phyloP scores from a whole-genome alignment of 257 asterid species.

The Salvia hispanica region DNA sequence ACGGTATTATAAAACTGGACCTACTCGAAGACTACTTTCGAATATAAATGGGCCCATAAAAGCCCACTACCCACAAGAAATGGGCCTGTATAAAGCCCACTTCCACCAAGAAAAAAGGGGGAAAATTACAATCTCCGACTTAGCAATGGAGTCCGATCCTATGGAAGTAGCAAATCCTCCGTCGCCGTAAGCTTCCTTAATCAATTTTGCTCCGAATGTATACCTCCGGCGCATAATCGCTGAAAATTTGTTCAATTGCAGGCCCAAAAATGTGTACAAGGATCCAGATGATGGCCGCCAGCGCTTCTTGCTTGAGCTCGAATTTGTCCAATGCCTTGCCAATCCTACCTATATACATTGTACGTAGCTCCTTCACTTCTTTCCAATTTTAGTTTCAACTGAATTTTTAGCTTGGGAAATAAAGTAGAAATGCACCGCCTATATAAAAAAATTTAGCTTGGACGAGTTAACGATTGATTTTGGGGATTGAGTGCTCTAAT shows the following conservation, averaged over 20 bases:
- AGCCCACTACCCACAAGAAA: too few relatives aligned
- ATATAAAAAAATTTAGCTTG: neutral
- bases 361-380: constrained; percentile 27
- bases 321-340: constrained; percentile 88
- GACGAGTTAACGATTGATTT: neutral
- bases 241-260: constrained; percentile 33
- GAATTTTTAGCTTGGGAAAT: neutral
- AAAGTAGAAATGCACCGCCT: neutral
- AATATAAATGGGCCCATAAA: too few relatives aligned
- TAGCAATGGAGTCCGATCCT: constrained; percentile 45
- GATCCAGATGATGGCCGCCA: constrained; percentile 98
- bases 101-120: too few relatives aligned
- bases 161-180: constrained; percentile 42
- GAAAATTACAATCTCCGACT: too few relatives aligned
- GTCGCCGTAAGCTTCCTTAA: constrained; percentile 43
- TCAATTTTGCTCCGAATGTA: neutral
- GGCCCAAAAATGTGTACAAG: constrained; percentile 55
- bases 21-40: too few relatives aligned
- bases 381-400: neutral
- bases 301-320: constrained; percentile 85
- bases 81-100: too few relatives aligned
- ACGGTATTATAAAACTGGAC: too few relatives aligned
- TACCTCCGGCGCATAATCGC: neutral
- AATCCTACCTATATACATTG: constrained; percentile 91
- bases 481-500: neutral